Evolutionary conservation across 2,329 filamentous ascomycete species (phyloP), one percentile per base, ranked within the genome.

Genomic region (Elsinoe arachidis): DNA sequence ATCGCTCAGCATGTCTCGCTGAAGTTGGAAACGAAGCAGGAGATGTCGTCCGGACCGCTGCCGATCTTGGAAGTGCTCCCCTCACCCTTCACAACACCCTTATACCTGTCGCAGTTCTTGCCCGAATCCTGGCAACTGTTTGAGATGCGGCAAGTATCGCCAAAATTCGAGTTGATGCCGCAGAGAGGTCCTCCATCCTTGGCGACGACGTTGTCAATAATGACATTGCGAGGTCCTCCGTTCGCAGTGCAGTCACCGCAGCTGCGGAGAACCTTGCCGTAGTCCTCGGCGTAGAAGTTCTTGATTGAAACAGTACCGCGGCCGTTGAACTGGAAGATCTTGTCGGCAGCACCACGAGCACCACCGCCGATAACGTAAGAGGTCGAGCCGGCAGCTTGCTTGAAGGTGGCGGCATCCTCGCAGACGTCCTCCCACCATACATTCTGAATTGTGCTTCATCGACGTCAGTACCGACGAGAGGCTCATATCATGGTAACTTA

Each of bases 131-230:
- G 44, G 26, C 44, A 49, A 17, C 44, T 49, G 44, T 49, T 49
- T 12, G 44, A 49, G 23, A 49, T 49, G 26, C 44, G 44, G 23
- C 44, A 49, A 33, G 70, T 75, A 61, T 77, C 74, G 30, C 74
- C 76, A 61, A 74, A 78, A 72, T 79, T 80, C 57, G 69, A 70
- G 70, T 79, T 79, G 67, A 79, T 78, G 51, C 76, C 76, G 59
- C 58, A 74, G 23, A 77, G 70, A 33, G 71, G 69, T 41, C 69
- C 65, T 55, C 77, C 77, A 57, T 72, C 67, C 46, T 69, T 66
- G 60, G 73, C 72, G 46, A 69, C 70, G 59, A 76, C 68, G 63
- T 74, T 73, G 63, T 74, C 68, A 57, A 79, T 69, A 58, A 75
- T 68, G 56, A 77, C 70, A 61, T 72, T 68, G 58, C 76, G 72